Evolutionary conservation across 305 asterid genomes (phyloP).

Genomic region (Rubia peregrina): DNA sequence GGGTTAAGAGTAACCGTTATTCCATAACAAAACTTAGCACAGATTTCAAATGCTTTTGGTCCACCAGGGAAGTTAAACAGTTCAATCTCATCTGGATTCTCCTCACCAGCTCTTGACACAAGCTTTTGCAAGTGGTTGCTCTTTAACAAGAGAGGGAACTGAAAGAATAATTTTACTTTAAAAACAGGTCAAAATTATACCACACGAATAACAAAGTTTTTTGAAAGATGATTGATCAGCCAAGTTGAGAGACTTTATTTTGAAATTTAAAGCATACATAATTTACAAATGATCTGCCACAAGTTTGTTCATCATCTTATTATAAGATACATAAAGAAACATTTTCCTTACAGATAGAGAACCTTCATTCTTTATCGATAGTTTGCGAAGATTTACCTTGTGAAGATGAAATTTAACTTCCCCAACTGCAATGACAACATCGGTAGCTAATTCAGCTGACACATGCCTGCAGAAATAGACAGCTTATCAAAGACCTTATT

Average conservation of each 20-base stretch:
- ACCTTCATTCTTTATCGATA: not conserved
- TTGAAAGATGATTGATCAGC: constrained; percentile 1
- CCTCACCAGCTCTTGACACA: constrained; percentile 36
- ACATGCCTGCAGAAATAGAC: constrained; percentile 43
- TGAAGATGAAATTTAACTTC: constrained; percentile 73
- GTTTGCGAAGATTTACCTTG: constrained; percentile 44
- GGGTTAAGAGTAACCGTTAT: constrained; percentile 77
- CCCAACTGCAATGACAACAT: constrained; percentile 49
- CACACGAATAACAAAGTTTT: not conserved
- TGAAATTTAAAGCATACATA: not conserved
- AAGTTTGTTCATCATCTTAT: not conserved
- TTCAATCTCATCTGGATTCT: constrained; percentile 41
- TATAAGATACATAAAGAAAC: not conserved
- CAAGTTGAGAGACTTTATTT: not conserved
- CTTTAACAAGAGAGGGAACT: constrained; percentile 92
- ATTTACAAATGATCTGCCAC: not conserved
- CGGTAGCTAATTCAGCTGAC: constrained; percentile 70
- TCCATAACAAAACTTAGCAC: constrained; percentile 92
- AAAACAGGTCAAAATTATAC: not conserved
- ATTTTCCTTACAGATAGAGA: too few species aligned
- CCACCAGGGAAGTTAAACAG: constrained; percentile 81
- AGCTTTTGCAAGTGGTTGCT: constrained; percentile 66
- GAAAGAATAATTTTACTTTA: constrained; percentile 12
- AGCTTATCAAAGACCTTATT: not conserved
- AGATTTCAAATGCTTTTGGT: constrained; percentile 82